These are phyloP conservation scores for Xylariaceae sp. DNA, from an alignment of 2,329 filamentous ascomycete genomes.

Conservation along the genomic window DNA sequence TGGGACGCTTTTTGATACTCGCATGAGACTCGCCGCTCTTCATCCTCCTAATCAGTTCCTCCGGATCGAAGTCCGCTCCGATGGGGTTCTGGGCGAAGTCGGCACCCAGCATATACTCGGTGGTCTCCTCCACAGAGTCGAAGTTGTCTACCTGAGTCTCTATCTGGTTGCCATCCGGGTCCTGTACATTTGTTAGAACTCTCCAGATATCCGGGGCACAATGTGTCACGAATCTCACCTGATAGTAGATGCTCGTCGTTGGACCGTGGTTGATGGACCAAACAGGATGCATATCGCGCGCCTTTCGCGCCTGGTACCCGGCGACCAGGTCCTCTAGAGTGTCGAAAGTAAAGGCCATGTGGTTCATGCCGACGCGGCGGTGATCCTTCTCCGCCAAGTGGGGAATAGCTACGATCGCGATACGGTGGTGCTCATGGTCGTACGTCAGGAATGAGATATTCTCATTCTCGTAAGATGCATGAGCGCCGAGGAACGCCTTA, in stretches of 20 bases:
- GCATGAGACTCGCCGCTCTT: constrained; percentile 20
- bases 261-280: constrained; percentile 45
- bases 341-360: constrained; percentile 38
- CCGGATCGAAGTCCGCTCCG: constrained; percentile 40
- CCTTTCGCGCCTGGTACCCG: constrained; percentile 33
- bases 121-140: constrained; percentile 27
- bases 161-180: constrained; percentile 44
- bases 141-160: constrained; percentile 33
- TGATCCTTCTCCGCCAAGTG: constrained; percentile 15
- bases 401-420: constrained; percentile 34
- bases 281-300: constrained; percentile 31
- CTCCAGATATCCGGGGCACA: too few relatives aligned
- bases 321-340: constrained; percentile 30
- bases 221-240: too few relatives aligned
- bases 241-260: constrained; percentile 44
- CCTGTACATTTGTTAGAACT: constrained; percentile 9
- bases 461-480: constrained; percentile 20
- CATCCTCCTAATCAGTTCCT: constrained; percentile 31
- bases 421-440: constrained; percentile 44
- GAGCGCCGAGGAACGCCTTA: constrained; percentile 31
- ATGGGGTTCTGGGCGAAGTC: constrained; percentile 38
- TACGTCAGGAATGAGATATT: constrained; percentile 35
- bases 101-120: constrained; percentile 32
- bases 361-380: constrained; percentile 31
- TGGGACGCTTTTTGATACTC: constrained; percentile 21